Conservation (phyloP, 83 land plant species). For the Picea abies region DNA sequence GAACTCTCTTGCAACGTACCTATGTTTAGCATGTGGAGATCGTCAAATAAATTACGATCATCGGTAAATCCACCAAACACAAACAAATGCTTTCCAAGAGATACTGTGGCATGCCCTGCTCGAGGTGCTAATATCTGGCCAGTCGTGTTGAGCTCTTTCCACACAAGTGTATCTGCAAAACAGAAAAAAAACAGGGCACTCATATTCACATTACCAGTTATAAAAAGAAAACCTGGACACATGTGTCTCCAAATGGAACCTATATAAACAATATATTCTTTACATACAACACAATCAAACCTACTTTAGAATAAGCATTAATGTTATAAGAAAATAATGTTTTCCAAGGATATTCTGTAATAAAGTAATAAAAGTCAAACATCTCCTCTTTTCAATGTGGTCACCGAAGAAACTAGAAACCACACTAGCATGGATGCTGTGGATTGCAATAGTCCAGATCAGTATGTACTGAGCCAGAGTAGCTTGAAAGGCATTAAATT, state of each 20-base stretch:
- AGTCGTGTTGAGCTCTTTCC: conserved; percentile 74
- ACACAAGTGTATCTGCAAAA: conserved; percentile 65
- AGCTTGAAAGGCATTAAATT: neutral
- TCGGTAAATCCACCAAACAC: conserved; percentile 98
- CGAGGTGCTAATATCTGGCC: conserved; percentile 81
- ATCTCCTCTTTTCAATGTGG: neutral
- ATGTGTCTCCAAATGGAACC: neutral
- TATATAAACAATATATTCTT: neutral
- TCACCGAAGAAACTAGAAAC: neutral
- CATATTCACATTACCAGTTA: neutral
- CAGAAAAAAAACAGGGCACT: neutral
- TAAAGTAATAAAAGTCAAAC: neutral
- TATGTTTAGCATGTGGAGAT: conserved; percentile 84
- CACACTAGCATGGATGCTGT: neutral
- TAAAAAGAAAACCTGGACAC: no score
- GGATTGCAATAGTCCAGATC: neutral
- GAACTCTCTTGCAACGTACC: conserved; percentile 49
- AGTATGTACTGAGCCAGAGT: neutral
- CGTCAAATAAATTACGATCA: conserved; percentile 83
- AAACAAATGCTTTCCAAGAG: conserved; percentile 73
- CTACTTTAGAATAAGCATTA: neutral
- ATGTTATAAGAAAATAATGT: neutral
- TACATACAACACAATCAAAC: neutral
- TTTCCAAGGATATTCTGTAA: neutral
- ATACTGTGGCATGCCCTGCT: conserved; percentile 86